Percentiles rank a stretch among this genome's conserved stretches.
Conservation (phyloP, 176 grass and related monocot species). For the Cymbopogon citratus region DNA sequence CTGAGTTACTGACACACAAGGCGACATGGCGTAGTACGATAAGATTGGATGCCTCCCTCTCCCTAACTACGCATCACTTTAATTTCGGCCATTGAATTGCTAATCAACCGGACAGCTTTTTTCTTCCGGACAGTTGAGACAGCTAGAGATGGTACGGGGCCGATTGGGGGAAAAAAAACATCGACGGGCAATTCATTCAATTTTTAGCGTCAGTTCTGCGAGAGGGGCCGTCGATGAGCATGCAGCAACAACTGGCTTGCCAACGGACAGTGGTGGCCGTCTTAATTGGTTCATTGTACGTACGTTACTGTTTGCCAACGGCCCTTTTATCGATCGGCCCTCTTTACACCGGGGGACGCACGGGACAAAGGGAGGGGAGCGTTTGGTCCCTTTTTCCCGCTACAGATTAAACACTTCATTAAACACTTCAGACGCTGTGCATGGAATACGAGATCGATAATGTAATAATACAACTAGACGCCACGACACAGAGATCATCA, state of each 20-base stretch:
- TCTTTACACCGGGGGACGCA: too few relatives aligned
- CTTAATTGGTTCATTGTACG: not conserved
- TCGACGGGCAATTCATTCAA: constrained; percentile 1
- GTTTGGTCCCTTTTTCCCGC: too few relatives aligned
- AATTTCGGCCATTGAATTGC: constrained; percentile 20
- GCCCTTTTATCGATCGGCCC: not conserved
- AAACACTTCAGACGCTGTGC: not conserved
- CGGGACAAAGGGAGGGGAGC: too few relatives aligned
- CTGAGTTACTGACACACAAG: too few relatives aligned
- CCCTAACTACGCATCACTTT: not conserved
- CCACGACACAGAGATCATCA: too few relatives aligned
- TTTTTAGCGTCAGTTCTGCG: not conserved
- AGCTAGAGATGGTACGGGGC: not conserved
- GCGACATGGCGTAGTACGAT: not conserved
- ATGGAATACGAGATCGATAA: not conserved
- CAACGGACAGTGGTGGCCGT: constrained; percentile 14
- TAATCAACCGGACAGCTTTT: constrained; percentile 7
- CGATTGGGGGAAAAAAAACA: not conserved
- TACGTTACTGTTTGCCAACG: not conserved
- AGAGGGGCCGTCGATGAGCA: not conserved
- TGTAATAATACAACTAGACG: too few relatives aligned
- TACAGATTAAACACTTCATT: too few relatives aligned
- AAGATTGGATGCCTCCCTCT: not conserved
- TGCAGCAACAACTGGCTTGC: not conserved
- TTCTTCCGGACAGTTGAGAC: constrained; percentile 10